Evolutionary conservation across 2,329 filamentous ascomycete species (phyloP), one percentile per base, ranked within the genome.

Genomic region (Rutstroemia sp.): DNA sequence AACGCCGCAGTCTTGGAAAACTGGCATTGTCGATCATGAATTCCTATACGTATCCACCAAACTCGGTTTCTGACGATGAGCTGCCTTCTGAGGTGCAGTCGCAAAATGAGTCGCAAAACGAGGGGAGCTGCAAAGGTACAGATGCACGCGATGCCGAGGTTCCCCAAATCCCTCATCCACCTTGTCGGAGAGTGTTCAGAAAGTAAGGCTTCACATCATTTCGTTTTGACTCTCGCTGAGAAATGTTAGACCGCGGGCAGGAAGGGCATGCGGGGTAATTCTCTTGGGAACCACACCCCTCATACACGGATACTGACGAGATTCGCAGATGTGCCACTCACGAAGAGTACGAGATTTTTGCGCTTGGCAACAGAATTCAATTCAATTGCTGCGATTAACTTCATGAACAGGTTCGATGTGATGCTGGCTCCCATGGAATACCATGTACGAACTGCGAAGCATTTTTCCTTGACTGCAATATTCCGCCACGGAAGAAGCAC

Each of bases 401-500:
- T 66, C 66, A 38, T 18, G 5, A 14, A 41, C 46, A 97, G 91
- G 92, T 97, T 60, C 89, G 94, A 74, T 99, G 94, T 76, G 94
- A 99, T 78, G 94, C 94, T 67, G 94, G 94, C 59, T 96, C 90
- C 69, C 79, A 96, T 66, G 94, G 94, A 60, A 90, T 96, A 42
- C 94, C 94, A 39, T 99, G 94, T 79, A 99, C 94, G 65, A 99
- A 99, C 73, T 99, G 94, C 71, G 92, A 96, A 62, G 94, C 94
- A 66, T 99, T 99, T 74, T 88, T 88, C 65, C 96, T 99, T 71
- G 94, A 97, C 77, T 99, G 94, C 76, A 91, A 90, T 71, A 97
- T 99, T 67, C 94, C 94, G 25, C 86, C 87, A 1, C 92, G 92
- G 1, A 97, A 96, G 76, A 81, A 92, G 67, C 97, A 99, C 1